Evolutionary conservation across 1,139 yeast species (phyloP).

Genomic region (Pichia sp.): DNA sequence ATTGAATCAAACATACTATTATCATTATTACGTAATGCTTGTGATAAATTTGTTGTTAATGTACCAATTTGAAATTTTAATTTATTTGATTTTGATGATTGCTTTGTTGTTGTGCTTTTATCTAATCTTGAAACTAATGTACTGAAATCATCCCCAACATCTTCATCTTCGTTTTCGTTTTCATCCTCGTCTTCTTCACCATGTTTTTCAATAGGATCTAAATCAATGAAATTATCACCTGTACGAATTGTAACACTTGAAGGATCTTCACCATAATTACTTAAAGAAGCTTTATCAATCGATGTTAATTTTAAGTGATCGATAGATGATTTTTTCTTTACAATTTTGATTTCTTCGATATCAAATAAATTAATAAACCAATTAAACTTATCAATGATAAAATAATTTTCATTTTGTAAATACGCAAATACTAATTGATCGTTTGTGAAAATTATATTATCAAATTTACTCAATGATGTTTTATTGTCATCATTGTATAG

Average conservation of each 20-base stretch:
- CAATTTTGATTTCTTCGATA: slow-evolving; percentile 29
- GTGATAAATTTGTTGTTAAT: slow-evolving; percentile 59
- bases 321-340: slow-evolving; percentile 36
- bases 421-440: slow-evolving; percentile 50
- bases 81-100: slow-evolving; percentile 13
- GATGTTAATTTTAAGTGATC: slow-evolving; percentile 25
- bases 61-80: slow-evolving; percentile 48
- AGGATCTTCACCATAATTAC: slow-evolving; percentile 56
- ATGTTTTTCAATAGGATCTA: slow-evolving; percentile 37
- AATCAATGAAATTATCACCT: slow-evolving; percentile 56
- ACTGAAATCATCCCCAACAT: slow-evolving; percentile 34
- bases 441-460: slow-evolving; percentile 36
- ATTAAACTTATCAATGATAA: slow-evolving; percentile 54
- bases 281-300: slow-evolving; percentile 66
- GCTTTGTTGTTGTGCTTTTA: slow-evolving; percentile 6
- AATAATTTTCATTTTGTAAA: slow-evolving; percentile 64
- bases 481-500: slow-evolving; percentile 17
- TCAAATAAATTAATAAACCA: slow-evolving; percentile 36
- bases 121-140: slow-evolving; percentile 48
- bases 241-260: slow-evolving; percentile 52
- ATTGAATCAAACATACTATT: slow-evolving; percentile 74
- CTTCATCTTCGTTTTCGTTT: slow-evolving; percentile 24
- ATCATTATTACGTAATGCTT: slow-evolving; percentile 67
- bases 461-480: slow-evolving; percentile 11
- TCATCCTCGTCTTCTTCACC: slow-evolving; percentile 37